Conservation (phyloP, 345 rosid genomes). For the Salix suchowensis region DNA sequence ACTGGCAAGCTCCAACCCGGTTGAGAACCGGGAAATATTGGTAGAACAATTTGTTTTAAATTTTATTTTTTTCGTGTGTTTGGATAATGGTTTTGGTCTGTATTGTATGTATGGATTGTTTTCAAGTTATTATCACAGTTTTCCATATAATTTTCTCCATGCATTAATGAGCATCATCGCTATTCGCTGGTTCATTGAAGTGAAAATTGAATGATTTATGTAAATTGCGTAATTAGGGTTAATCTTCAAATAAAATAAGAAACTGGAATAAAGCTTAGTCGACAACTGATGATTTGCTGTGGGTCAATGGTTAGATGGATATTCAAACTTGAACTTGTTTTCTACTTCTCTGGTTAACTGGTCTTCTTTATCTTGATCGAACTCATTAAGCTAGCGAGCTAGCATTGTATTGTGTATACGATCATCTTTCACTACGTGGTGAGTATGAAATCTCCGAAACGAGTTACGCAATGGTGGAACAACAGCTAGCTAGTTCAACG, state of each 20-base stretch:
- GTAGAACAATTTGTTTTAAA: neutral
- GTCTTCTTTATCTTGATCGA: neutral
- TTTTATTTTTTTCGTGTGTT: conserved; percentile 1
- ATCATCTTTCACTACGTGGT: neutral
- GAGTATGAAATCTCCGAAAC: neutral
- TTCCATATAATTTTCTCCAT: neutral
- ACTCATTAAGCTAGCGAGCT: neutral
- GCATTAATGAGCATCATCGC: neutral
- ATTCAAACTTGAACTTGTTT: neutral
- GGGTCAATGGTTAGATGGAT: neutral
- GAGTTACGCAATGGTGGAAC: neutral
- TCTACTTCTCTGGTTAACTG: neutral
- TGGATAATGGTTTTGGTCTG: conserved; percentile 3
- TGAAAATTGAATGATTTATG: neutral
- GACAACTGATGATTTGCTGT: too few relatives aligned
- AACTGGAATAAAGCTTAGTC: neutral
- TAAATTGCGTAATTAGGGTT: neutral
- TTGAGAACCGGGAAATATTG: conserved; percentile 1
- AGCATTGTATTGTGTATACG: neutral
- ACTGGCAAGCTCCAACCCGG: neutral
- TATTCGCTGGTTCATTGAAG: neutral
- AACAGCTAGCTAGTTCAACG: neutral
- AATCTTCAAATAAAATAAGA: neutral
- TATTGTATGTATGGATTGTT: conserved; percentile 23
- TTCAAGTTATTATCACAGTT: neutral